Conservation (phyloP, 1,139 yeast species). For the Geotrichum carabidarum region DNA sequence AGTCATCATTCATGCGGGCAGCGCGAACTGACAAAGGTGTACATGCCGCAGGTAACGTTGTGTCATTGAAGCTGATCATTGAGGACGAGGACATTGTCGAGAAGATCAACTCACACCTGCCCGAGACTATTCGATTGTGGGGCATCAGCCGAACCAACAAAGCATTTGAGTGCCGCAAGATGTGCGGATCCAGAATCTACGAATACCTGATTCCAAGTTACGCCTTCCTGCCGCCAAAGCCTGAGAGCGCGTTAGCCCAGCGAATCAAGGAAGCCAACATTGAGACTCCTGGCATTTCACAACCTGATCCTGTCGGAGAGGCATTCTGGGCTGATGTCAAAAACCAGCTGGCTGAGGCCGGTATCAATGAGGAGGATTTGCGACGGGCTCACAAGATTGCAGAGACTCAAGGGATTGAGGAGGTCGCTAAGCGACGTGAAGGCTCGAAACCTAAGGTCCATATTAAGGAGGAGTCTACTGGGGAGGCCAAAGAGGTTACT, state of each 20-base stretch:
- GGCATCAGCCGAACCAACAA: slow-evolving; percentile 86
- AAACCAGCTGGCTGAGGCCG: slow-evolving; percentile 29
- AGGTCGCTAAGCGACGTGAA: slow-evolving; percentile 24
- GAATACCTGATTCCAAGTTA: slow-evolving; percentile 91
- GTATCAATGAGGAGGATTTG: slow-evolving; percentile 36
- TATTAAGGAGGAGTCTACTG: slow-evolving; percentile 27
- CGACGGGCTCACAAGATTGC: slow-evolving; percentile 37
- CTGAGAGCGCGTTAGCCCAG: slow-evolving; percentile 57
- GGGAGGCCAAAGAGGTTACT: slow-evolving; percentile 29
- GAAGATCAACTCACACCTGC: slow-evolving; percentile 68
- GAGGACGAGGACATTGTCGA: slow-evolving; percentile 76
- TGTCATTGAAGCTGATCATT: slow-evolving; percentile 79
- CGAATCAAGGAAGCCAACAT: slow-evolving; percentile 51
- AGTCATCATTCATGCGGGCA: slow-evolving; percentile 88
- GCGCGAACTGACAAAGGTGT: slow-evolving; percentile 99
- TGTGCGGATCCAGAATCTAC: slow-evolving; percentile 90
- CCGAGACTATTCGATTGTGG: slow-evolving; percentile 88
- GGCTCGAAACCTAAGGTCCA: slow-evolving; percentile 30
- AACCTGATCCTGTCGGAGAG: slow-evolving; percentile 62
- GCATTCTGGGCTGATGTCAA: slow-evolving; percentile 64
- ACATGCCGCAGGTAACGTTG: slow-evolving; percentile 96
- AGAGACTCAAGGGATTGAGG: slow-evolving; percentile 29
- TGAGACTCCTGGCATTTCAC: slow-evolving; percentile 54
- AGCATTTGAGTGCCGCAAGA: slow-evolving; percentile 88
- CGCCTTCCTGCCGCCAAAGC: slow-evolving; percentile 85